Evolutionary conservation across 2,329 filamentous ascomycete genomes (phyloP).

Genomic region (Cladosporium sp.): DNA sequence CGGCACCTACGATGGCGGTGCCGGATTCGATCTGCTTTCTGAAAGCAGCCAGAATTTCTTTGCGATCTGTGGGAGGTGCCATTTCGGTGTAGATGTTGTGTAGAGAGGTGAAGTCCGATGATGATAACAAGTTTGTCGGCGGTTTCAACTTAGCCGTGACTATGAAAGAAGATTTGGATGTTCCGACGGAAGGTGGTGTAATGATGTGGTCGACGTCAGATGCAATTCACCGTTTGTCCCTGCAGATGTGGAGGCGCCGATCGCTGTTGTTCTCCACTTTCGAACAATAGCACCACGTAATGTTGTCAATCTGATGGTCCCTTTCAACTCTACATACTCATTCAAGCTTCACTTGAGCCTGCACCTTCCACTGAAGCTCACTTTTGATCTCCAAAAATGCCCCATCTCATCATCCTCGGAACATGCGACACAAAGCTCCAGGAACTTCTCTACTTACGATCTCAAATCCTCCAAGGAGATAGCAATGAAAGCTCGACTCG

Average conservation of each 20-base stretch:
- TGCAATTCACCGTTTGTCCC: constrained; percentile 11
- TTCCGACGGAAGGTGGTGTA: neutral
- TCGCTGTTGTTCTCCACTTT: constrained; percentile 13
- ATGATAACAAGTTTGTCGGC: neutral
- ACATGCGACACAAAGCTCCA: constrained; percentile 67
- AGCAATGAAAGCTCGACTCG: constrained; percentile 25
- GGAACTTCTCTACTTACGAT: constrained; percentile 59
- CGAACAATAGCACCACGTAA: neutral
- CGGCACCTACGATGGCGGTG: constrained; percentile 66
- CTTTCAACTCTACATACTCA: neutral
- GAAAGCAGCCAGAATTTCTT: constrained; percentile 59
- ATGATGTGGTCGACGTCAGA: constrained; percentile 3
- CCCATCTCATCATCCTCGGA: constrained; percentile 57
- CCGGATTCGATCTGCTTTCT: constrained; percentile 57
- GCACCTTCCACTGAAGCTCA: neutral
- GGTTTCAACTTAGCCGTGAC: neutral
- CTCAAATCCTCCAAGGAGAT: constrained; percentile 45
- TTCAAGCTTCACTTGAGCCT: neutral
- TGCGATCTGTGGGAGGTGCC: constrained; percentile 59
- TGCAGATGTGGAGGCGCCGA: constrained; percentile 14
- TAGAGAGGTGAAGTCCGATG: neutral
- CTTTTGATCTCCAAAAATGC: constrained; percentile 27
- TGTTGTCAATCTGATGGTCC: neutral
- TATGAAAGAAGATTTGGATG: neutral
- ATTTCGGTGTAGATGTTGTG: constrained; percentile 42